Evolutionary conservation across 495 filamentous ascomycete species (phyloP).

Genomic region (Penicillium desertorum): DNA sequence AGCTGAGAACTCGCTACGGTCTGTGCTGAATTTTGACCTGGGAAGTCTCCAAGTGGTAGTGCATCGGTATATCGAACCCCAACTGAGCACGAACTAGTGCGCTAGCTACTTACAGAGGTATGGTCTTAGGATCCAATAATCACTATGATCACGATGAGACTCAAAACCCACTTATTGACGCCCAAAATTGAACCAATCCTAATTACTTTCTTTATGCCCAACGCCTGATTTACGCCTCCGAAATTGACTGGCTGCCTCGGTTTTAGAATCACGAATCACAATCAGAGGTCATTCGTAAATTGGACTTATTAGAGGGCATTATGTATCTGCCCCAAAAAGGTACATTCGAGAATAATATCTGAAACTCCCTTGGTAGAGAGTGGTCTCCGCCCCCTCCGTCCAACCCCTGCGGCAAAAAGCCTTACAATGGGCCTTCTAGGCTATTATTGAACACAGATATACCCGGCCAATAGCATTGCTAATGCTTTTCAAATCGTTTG

Average conservation of each 20-base stretch:
- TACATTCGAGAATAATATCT: slow-evolving; percentile 5
- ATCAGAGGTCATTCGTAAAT: neutral
- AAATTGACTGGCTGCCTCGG: slow-evolving; percentile 12
- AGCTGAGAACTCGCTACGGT: slow-evolving; percentile 8
- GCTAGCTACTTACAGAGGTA: neutral
- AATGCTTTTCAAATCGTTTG: neutral
- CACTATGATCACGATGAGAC: neutral
- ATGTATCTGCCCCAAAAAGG: neutral
- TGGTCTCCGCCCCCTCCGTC: neutral
- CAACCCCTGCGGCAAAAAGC: slow-evolving; percentile 1
- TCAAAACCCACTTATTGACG: slow-evolving; percentile 15
- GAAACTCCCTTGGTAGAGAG: neutral
- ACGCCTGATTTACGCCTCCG: slow-evolving; percentile 25
- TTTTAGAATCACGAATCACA: slow-evolving; percentile 1
- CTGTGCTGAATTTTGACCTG: slow-evolving; percentile 9
- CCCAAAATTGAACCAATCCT: slow-evolving; percentile 9
- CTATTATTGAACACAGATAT: neutral
- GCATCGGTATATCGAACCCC: slow-evolving; percentile 5
- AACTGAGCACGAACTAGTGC: slow-evolving; percentile 2
- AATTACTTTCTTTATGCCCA: slow-evolving; percentile 27
- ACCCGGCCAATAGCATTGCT: neutral
- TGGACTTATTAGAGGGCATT: neutral
- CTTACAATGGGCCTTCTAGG: slow-evolving; percentile 7
- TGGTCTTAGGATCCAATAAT: neutral
- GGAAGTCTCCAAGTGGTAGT: slow-evolving; percentile 3